phyloP scores from a whole-genome alignment of 805 yeast genomes.

The Candida awuae region DNA sequence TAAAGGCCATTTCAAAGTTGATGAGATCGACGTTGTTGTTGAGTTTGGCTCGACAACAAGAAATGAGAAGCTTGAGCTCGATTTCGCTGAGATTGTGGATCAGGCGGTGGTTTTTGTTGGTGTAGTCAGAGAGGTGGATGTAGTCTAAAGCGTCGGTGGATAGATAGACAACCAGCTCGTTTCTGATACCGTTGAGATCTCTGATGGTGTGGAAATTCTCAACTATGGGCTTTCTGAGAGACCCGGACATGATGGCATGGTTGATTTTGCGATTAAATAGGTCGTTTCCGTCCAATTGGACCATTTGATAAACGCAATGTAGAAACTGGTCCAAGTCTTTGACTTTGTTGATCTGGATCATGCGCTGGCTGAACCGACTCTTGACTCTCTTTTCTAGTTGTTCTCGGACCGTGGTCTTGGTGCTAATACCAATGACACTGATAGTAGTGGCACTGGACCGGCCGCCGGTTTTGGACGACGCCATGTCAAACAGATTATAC shows the following conservation, averaged over 20 bases:
- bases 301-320: slow-evolving; percentile 31
- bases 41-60: slow-evolving; percentile 64
- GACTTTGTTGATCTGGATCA: slow-evolving; percentile 52
- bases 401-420: slow-evolving; percentile 70
- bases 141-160: slow-evolving; percentile 9
- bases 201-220: slow-evolving; percentile 51
- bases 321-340: slow-evolving; percentile 42
- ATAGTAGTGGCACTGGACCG: slow-evolving; percentile 51
- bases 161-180: slow-evolving; percentile 36
- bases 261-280: slow-evolving; percentile 21
- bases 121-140: slow-evolving; percentile 2
- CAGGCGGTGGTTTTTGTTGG: slow-evolving; percentile 14
- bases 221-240: slow-evolving; percentile 31
- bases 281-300: slow-evolving; percentile 19
- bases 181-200: slow-evolving; percentile 45
- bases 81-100: slow-evolving; percentile 50
- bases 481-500: slow-evolving; percentile 81
- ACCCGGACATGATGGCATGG: slow-evolving; percentile 15
- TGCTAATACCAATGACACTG: slow-evolving; percentile 72
- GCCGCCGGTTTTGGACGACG: slow-evolving; percentile 30
- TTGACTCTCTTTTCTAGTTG: slow-evolving; percentile 84
- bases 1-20: slow-evolving; percentile 69
- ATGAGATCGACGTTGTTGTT: slow-evolving; percentile 51
- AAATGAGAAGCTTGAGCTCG: slow-evolving; percentile 62
- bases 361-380: slow-evolving; percentile 78